Evolutionary conservation across 2,329 filamentous ascomycete species (phyloP).

Genomic region (Clonostachys byssicola): DNA sequence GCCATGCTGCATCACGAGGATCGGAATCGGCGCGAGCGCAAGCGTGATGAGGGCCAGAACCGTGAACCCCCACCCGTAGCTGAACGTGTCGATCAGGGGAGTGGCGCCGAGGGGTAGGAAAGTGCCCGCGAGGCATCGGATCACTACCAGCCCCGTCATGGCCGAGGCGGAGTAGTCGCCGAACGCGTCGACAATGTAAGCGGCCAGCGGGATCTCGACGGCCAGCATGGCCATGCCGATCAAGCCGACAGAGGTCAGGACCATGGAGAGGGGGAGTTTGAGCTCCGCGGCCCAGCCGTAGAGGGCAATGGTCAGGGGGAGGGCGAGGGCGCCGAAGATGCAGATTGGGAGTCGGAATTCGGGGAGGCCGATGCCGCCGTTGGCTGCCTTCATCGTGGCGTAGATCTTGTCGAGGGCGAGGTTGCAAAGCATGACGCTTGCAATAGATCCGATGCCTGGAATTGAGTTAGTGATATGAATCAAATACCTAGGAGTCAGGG

Average conservation of each 20-base stretch:
- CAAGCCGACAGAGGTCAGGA: conserved; percentile 36
- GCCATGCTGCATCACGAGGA: conserved; percentile 46
- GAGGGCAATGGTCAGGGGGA: conserved; percentile 37
- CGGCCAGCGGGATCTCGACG: conserved; percentile 42
- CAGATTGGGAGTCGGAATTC: conserved; percentile 51
- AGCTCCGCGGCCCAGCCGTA: conserved; percentile 49
- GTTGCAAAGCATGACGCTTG: conserved; percentile 46
- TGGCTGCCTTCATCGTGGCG: conserved; percentile 25
- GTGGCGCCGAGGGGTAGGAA: conserved; percentile 48
- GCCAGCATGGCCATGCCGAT: conserved; percentile 41
- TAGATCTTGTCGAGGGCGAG: conserved; percentile 48
- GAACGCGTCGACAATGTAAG: conserved; percentile 54
- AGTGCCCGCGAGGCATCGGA: conserved; percentile 49
- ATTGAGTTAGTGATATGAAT: too few relatives aligned
- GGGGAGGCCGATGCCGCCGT: conserved; percentile 34
- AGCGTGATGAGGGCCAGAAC: conserved; percentile 35
- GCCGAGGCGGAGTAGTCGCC: conserved; percentile 52
- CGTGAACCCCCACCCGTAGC: conserved; percentile 47
- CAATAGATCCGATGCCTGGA: conserved; percentile 28
- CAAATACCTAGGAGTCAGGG: too few relatives aligned
- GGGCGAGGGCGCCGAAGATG: conserved; percentile 35
- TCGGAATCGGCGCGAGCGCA: conserved; percentile 42
- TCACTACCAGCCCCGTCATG: conserved; percentile 51
- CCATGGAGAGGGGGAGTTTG: conserved; percentile 29
- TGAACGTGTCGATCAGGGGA: conserved; percentile 40